Conservation (phyloP, 1,284 basidiomycete species). For the Tremellales sp. region DNA sequence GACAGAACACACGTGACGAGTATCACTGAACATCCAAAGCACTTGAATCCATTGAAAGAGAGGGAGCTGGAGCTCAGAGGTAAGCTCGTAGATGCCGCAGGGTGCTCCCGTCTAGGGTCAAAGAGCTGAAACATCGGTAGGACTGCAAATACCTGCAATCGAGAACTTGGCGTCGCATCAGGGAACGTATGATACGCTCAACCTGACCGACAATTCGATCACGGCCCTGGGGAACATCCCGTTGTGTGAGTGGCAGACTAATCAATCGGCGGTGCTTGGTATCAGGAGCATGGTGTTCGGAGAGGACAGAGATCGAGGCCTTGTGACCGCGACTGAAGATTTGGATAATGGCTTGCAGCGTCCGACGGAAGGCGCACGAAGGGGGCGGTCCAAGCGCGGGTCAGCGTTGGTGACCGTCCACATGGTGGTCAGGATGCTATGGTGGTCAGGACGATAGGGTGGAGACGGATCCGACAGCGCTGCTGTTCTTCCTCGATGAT, state of each 20-base stretch:
- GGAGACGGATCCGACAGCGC: too few species aligned
- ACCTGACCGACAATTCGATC: slow-evolving; percentile 96
- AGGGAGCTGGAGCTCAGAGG: slow-evolving; percentile 92
- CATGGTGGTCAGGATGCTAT: too few species aligned
- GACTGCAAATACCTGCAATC: slow-evolving; percentile 94
- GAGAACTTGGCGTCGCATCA: slow-evolving; percentile 97
- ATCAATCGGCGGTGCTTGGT: background rate
- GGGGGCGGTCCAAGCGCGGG: too few species aligned
- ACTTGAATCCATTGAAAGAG: slow-evolving; percentile 86
- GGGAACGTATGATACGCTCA: slow-evolving; percentile 64
- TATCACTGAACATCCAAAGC: slow-evolving; percentile 37
- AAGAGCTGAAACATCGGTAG: slow-evolving; percentile 53
- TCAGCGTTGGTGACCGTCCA: too few species aligned
- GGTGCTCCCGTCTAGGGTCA: background rate
- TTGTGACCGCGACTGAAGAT: too few species aligned
- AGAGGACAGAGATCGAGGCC: background rate
- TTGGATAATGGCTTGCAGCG: too few species aligned
- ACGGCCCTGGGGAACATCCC: slow-evolving; percentile 87
- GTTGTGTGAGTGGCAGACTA: slow-evolving; percentile 50
- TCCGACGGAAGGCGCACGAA: too few species aligned
- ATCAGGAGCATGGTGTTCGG: background rate
- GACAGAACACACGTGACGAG: background rate
- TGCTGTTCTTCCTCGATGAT: too few species aligned
- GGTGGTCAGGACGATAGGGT: too few species aligned
- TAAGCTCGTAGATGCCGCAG: slow-evolving; percentile 48